A percentile compares a stretch with the other conserved stretches of the same genome.
phyloP scores from a whole-genome alignment of 2,329 filamentous ascomycete genomes.

The Colletotrichum agaves region DNA sequence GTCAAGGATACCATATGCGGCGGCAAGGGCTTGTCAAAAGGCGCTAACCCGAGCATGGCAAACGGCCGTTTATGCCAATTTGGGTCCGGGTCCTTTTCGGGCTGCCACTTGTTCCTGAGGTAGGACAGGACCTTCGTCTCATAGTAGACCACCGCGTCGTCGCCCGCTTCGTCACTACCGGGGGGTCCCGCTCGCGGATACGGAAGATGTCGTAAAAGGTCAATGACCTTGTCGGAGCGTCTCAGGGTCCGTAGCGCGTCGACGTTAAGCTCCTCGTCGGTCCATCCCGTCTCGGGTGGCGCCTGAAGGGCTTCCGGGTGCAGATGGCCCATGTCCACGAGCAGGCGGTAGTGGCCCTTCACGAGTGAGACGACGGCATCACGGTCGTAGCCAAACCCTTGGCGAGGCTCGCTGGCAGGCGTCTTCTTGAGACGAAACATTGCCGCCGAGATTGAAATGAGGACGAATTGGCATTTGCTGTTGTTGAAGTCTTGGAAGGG shows the following conservation, averaged over 20 bases:
- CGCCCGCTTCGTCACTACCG: neutral
- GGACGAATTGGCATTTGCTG: neutral
- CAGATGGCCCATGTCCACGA: slow-evolving; percentile 27
- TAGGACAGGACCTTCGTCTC: slow-evolving; percentile 18
- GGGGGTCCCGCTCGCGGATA: slow-evolving; percentile 11
- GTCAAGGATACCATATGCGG: slow-evolving; percentile 18
- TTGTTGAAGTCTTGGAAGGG: neutral
- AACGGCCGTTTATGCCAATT: slow-evolving; percentile 14
- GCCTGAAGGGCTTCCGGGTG: slow-evolving; percentile 4
- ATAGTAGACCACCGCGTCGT: slow-evolving; percentile 14
- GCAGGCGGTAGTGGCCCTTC: slow-evolving; percentile 22
- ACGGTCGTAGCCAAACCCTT: slow-evolving; percentile 14
- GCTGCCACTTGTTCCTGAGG: slow-evolving; percentile 18
- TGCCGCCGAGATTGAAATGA: neutral
- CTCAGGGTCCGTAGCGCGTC: slow-evolving; percentile 15
- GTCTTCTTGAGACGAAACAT: slow-evolving; percentile 19
- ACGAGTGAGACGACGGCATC: slow-evolving; percentile 6
- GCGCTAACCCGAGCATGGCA: slow-evolving; percentile 9
- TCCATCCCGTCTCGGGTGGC: slow-evolving; percentile 21
- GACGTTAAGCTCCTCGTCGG: slow-evolving; percentile 16
- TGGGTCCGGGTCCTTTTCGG: neutral
- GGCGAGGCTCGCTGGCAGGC: slow-evolving; percentile 1
- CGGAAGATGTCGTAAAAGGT: slow-evolving; percentile 26
- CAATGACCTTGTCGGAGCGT: slow-evolving; percentile 20
- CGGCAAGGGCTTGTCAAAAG: slow-evolving; percentile 17